Conservation (phyloP, 495 filamentous ascomycete genomes). For the Talaromyces liani region DNA sequence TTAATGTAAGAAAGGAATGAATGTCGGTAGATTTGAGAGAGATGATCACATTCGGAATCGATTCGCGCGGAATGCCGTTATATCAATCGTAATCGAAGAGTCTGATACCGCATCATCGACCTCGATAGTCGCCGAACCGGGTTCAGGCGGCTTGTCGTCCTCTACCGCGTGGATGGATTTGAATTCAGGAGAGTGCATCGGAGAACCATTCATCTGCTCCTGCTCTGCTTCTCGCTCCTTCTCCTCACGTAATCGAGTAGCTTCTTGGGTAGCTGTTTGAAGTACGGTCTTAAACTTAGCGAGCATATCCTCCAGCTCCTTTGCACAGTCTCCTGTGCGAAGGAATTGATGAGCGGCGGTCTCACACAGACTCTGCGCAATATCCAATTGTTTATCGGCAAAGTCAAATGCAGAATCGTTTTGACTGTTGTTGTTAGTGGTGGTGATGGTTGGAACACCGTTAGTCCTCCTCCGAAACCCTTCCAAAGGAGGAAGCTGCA, state of each 20-base stretch:
- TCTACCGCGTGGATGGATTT: constrained; percentile 9
- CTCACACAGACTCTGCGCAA: constrained; percentile 73
- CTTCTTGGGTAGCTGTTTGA: constrained; percentile 32
- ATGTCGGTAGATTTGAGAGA: not conserved
- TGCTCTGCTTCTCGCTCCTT: constrained; percentile 20
- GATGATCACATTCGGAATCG: constrained; percentile 13
- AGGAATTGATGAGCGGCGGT: constrained; percentile 81
- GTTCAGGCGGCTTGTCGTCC: constrained; percentile 9
- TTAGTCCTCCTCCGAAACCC: not conserved
- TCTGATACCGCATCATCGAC: constrained; percentile 32
- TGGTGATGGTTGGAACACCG: not conserved
- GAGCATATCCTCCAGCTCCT: constrained; percentile 64
- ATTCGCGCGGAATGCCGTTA: constrained; percentile 33
- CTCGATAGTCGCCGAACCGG: constrained; percentile 23
- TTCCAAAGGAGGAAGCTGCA: not conserved
- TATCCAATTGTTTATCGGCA: constrained; percentile 69
- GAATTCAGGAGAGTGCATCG: constrained; percentile 10
- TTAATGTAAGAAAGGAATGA: not conserved
- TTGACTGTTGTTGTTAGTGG: not conserved
- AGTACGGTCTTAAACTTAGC: constrained; percentile 38
- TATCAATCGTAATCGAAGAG: constrained; percentile 33
- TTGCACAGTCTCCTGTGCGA: constrained; percentile 69
- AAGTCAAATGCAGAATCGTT: constrained; percentile 50
- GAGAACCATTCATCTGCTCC: not conserved
- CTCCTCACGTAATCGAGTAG: constrained; percentile 29